Evolutionary conservation across 495 filamentous ascomycete species (phyloP).

Genomic region (Hypomontagnella submonticulosa): DNA sequence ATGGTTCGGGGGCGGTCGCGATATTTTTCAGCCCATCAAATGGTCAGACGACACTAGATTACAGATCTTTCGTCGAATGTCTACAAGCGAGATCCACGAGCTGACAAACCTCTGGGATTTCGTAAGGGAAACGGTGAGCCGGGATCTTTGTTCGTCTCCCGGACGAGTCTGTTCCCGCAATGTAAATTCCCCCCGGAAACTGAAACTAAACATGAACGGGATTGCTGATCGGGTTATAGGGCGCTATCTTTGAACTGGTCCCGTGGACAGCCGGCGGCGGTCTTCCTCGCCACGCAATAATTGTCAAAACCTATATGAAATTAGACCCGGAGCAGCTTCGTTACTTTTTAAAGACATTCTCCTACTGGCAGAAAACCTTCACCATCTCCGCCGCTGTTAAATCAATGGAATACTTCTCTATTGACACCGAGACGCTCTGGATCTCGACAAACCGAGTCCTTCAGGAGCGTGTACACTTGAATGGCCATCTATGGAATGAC

Average conservation of each 20-base stretch:
- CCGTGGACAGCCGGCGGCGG: constrained; percentile 50
- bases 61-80: constrained; percentile 47
- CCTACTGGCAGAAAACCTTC: constrained; percentile 46
- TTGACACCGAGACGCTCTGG: constrained; percentile 39
- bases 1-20: constrained; percentile 14
- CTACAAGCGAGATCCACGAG: constrained; percentile 51
- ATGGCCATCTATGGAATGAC: background rate
- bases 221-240: constrained; percentile 26
- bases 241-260: constrained; percentile 42
- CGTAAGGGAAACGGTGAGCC: constrained; percentile 46
- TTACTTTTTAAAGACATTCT: constrained; percentile 45
- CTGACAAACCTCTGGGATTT: constrained; percentile 48
- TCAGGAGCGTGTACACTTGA: constrained; percentile 28
- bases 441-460: constrained; percentile 37
- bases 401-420: constrained; percentile 31
- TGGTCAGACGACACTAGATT: constrained; percentile 42
- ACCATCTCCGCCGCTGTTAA: constrained; percentile 38
- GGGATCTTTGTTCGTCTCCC: constrained; percentile 52
- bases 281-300: constrained; percentile 48
- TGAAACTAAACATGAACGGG: background rate
- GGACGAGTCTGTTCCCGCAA: constrained; percentile 40
- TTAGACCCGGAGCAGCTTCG: constrained; percentile 51
- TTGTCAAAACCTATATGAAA: constrained; percentile 53
- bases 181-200: constrained; percentile 34
- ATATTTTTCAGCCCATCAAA: constrained; percentile 22